phyloP scores from a whole-genome alignment of 164 flowering plant genomes.

The Macadamia integrifolia region DNA sequence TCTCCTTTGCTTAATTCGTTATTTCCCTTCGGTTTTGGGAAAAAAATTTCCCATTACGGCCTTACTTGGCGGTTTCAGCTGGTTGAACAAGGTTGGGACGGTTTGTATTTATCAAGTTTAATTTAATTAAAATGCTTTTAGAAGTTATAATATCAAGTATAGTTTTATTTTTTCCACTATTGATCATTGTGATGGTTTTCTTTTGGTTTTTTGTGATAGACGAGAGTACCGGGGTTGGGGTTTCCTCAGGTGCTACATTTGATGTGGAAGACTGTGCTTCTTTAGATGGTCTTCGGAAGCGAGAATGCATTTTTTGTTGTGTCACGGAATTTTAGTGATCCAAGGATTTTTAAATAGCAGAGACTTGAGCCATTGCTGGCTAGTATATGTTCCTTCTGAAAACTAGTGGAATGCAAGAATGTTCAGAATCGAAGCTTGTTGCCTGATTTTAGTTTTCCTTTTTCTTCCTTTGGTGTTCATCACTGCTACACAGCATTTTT shows the following conservation, averaged over 20 bases:
- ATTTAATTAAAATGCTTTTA: neutral
- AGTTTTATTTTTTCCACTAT: neutral
- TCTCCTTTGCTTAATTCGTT: neutral
- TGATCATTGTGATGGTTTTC: neutral
- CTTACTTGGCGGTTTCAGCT: neutral
- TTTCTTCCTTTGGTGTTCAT: conserved; percentile 13
- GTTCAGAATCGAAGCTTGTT: conserved; percentile 24
- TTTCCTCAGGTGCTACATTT: neutral
- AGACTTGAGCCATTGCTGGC: conserved; percentile 14
- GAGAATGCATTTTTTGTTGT: conserved; percentile 10
- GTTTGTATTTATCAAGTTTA: neutral
- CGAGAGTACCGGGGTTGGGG: neutral
- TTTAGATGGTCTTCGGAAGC: neutral
- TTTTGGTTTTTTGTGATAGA: conserved; percentile 1
- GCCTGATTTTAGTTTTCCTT: conserved; percentile 16
- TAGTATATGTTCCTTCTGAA: conserved; percentile 7
- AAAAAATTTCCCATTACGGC: too few relatives aligned
- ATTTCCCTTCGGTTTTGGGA: neutral
- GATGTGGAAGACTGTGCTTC: neutral
- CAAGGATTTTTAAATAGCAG: conserved; percentile 8
- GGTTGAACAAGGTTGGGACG: neutral
- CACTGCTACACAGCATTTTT: conserved; percentile 12
- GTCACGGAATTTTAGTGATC: conserved; percentile 19
- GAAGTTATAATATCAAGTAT: neutral
- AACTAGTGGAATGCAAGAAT: conserved; percentile 25